Base-by-base conservation (phyloP, 108 stramenopile genomes). In the Parietichytrium sp. region DNA sequence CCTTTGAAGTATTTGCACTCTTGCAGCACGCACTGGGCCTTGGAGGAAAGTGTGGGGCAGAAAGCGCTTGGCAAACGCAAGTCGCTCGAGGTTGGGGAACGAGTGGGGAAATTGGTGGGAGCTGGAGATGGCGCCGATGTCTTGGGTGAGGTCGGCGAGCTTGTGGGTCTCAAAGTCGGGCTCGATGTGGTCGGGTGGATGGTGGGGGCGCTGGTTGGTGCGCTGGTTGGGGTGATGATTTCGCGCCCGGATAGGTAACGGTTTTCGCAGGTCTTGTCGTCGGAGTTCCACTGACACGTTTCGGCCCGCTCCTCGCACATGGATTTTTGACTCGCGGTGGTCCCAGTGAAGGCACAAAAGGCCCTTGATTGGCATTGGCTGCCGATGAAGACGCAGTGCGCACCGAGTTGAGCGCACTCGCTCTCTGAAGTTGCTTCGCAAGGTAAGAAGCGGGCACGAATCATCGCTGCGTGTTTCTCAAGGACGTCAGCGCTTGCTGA, bases 1-100 rank as follows among this genome's bases (percentile, higher is more conserved):
- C 61, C 61, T 25, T 36, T 72, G 42, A 72, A 72, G 42, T 45
- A 72, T 13, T 16, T 38, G 33, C 61, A 72, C 6, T 42, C 61
- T 45, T 72, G 20, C 8, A 6, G 42, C 0, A 10, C 8, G 42
- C 52, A 53, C 18, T n/a, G 52, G 27, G 8, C 6, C 52, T 53
- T 12, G 52, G 27, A 29, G 27, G 8, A 27, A 29, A 53, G 29
- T 7, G 8, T 7, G 27, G 12, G 25, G 52, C 52, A 53, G 8
- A 53, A 53, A 1, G 52, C 52, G 6, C 12, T 15, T 23, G 52
- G 20, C 0, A 29, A 50, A 50, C 18, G 16, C 16, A 16, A 18
- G 18, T 18, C 18, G n/a, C 49, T 50, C 49, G n/a, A 50, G 18
- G 49, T 50, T 18, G 49, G 49, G n/a, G 49, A 50, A 50, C 49